phyloP scores from a whole-genome alignment of 2,329 filamentous ascomycete species.

The Fusarium stilboides region DNA sequence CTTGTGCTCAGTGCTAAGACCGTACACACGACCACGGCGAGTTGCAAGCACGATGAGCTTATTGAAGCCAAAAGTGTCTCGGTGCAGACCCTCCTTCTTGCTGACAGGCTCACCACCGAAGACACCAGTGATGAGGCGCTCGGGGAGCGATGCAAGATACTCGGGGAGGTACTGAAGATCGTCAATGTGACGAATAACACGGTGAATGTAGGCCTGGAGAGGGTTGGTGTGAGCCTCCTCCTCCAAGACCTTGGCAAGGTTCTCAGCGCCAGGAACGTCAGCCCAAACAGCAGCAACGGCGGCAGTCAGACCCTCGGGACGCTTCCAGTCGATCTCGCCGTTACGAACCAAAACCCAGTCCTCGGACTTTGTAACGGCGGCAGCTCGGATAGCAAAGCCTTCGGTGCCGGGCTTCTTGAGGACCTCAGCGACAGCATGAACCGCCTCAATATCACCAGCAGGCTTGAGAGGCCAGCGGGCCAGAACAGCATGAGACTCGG shows the following conservation, averaged over 20 bases:
- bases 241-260: constrained; percentile 84
- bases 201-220: constrained; percentile 86
- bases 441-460: constrained; percentile 60
- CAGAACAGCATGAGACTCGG: constrained; percentile 81
- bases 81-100: constrained; percentile 65
- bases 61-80: constrained; percentile 89
- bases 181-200: constrained; percentile 83
- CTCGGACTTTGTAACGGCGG: constrained; percentile 75
- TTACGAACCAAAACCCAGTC: constrained; percentile 91
- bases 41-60: constrained; percentile 89
- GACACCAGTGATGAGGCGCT: constrained; percentile 76
- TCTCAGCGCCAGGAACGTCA: constrained; percentile 80
- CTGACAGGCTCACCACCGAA: constrained; percentile 68
- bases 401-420: constrained; percentile 76
- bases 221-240: constrained; percentile 88
- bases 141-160: constrained; percentile 79
- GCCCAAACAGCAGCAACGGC: constrained; percentile 86
- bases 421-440: constrained; percentile 86
- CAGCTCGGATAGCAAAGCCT: constrained; percentile 83
- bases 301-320: constrained; percentile 86
- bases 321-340: constrained; percentile 83
- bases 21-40: constrained; percentile 82
- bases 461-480: constrained; percentile 78
- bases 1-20: constrained; percentile 81
- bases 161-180: constrained; percentile 84